Evolutionary conservation across 306 rosid species (phyloP).

Genomic region (Nissolia schottii): DNA sequence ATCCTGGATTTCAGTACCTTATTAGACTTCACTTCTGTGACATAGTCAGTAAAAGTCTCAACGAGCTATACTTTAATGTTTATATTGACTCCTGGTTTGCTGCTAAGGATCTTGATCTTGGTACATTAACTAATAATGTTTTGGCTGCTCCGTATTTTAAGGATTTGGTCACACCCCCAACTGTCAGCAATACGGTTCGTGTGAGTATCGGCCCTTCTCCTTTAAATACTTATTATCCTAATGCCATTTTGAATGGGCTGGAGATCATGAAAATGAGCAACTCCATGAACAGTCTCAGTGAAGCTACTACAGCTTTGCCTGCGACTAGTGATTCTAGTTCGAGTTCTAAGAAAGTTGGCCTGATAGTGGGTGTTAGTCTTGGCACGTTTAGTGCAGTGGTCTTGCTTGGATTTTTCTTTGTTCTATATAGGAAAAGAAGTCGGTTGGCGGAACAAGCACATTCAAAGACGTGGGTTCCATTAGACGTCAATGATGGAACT

Average conservation of each 20-base stretch:
- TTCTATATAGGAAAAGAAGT: constrained; percentile 47
- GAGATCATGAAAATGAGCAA: constrained; percentile 92
- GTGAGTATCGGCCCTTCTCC: constrained; percentile 74
- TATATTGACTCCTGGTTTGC: constrained; percentile 54
- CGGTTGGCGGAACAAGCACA: constrained; percentile 38
- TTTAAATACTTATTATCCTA: constrained; percentile 37
- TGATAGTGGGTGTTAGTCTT: constrained; percentile 60
- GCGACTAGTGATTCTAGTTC: constrained; percentile 23
- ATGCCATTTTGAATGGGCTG: constrained; percentile 87
- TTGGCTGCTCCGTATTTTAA: constrained; percentile 52
- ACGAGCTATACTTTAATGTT: constrained; percentile 70
- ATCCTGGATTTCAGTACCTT: constrained; percentile 71
- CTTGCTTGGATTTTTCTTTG: constrained; percentile 40
- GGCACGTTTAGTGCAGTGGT: constrained; percentile 46
- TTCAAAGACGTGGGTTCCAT: constrained; percentile 80
- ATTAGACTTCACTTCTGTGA: constrained; percentile 88
- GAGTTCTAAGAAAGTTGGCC: constrained; percentile 44
- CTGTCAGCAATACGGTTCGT: constrained; percentile 30
- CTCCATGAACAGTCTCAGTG: constrained; percentile 66
- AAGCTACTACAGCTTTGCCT: constrained; percentile 17
- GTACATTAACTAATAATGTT: not conserved
- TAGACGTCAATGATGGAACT: constrained; percentile 57
- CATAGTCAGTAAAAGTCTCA: constrained; percentile 48
- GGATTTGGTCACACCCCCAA: constrained; percentile 49
- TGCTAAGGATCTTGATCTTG: constrained; percentile 48